A percentile compares a stretch with the other conserved stretches of the same genome.
Conservation (phyloP, 2,329 filamentous ascomycete genomes). For the Decorospora gaudefroyi region DNA sequence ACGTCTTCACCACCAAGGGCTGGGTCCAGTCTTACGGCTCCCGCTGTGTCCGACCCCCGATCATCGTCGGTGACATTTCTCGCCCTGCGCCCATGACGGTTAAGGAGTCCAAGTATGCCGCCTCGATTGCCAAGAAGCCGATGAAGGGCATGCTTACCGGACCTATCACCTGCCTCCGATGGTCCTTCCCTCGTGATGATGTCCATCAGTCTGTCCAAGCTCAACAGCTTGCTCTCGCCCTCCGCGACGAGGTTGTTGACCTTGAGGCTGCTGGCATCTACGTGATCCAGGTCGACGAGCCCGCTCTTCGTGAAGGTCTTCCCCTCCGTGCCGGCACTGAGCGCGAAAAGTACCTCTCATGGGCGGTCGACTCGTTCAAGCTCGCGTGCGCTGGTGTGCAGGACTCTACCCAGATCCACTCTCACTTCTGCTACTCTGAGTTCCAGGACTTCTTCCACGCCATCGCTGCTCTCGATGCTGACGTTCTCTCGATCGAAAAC, state of each 20-base stretch:
- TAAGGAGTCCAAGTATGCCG: conserved; percentile 99
- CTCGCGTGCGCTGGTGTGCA: conserved; percentile 90
- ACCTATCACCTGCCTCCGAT: conserved; percentile 96
- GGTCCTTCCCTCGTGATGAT: conserved; percentile 99
- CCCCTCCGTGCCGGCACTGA: conserved; percentile 92
- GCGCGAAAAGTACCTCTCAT: conserved; percentile 94
- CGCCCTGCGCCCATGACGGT: conserved; percentile 97
- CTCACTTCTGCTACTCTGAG: conserved; percentile 99
- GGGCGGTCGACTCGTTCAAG: conserved; percentile 98
- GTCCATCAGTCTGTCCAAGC: conserved; percentile 99
- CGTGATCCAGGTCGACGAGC: conserved; percentile 99
- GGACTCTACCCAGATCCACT: conserved; percentile 98
- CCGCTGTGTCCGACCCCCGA: conserved; percentile 95
- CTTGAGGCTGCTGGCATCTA: conserved; percentile 95
- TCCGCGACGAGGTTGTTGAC: conserved; percentile 97
- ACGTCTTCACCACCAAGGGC: conserved; percentile 97
- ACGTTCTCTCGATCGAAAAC: conserved; percentile 99
- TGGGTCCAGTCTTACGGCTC: conserved; percentile 99
- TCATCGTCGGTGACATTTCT: conserved; percentile 98
- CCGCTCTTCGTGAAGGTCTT: conserved; percentile 98
- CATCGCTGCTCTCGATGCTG: conserved; percentile 95
- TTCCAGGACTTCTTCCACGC: conserved; percentile 99
- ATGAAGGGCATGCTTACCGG: conserved; percentile 99
- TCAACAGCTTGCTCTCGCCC: conserved; percentile 96
- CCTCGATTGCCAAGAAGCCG: conserved; percentile 93